Conservation (phyloP, 2,329 filamentous ascomycete genomes). For the Botrytis tulipae region DNA sequence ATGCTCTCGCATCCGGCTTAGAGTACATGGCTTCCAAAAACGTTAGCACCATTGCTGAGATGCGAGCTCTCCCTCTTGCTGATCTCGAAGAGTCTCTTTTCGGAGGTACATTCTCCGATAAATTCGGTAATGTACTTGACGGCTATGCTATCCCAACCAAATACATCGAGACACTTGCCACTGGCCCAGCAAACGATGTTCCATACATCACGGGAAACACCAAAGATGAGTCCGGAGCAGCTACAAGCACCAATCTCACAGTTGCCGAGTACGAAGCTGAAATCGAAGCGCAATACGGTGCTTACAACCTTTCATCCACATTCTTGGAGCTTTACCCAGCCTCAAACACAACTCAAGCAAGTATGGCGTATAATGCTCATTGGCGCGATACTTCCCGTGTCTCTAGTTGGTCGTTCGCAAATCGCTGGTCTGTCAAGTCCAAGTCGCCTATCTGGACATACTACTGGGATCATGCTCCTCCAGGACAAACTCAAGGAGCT, state of each 20-base stretch:
- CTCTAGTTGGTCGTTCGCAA: conserved; percentile 35
- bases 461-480: conserved; percentile 37
- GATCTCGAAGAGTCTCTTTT: conserved; percentile 13
- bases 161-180: conserved; percentile 17
- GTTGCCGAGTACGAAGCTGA: conserved; percentile 33
- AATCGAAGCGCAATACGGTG: conserved; percentile 23
- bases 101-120: neutral
- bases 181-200: conserved; percentile 39
- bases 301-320: conserved; percentile 14
- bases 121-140: conserved; percentile 28
- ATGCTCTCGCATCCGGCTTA: conserved; percentile 18
- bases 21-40: conserved; percentile 27
- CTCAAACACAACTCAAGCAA: conserved; percentile 28
- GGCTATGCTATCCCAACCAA: conserved; percentile 31
- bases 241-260: conserved; percentile 39
- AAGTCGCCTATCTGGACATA: conserved; percentile 37
- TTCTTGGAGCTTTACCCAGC: conserved; percentile 35
- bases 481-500: conserved; percentile 30
- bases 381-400: conserved; percentile 32
- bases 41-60: conserved; percentile 28
- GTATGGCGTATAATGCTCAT: conserved; percentile 30
- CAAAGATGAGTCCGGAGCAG: conserved; percentile 22
- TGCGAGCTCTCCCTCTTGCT: conserved; percentile 2
- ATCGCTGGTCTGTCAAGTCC: conserved; percentile 32
- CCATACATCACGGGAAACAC: conserved; percentile 42